Base-by-base conservation (phyloP, 2,329 filamentous ascomycete genomes). In the Coleophoma crateriformis region DNA sequence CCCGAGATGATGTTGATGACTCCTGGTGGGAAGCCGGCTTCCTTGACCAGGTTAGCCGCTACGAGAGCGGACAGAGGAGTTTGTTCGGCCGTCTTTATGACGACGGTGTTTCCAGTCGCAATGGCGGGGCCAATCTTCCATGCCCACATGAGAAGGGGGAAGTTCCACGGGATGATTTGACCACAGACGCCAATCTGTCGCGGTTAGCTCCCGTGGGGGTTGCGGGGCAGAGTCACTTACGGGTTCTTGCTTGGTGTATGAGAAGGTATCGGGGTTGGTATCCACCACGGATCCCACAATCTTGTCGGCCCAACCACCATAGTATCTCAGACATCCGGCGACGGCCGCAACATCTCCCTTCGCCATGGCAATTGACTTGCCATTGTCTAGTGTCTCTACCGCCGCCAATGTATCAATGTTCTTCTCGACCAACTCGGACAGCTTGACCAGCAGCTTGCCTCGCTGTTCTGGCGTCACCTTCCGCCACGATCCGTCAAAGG, bases 361-460 rank as follows among this genome's bases (percentile, higher is more conserved):
- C 54, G 88, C 85, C 79, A 89, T 82, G 64, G 65, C 76, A 67
- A 90, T 80, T 55, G 87, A 83, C 79, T 94, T 94, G 68, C 87
- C 91, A 65, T 95, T 90, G 76, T 95, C 90, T 49, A 95, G 78
- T 38, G 89, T 84, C 77, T 96, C 91, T 51, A 95, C 84, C 17
- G 89, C 79, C 48, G 88, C 87, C 56, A 96, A 78, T 43, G 84
- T 74, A 37, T 94, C 86, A 34, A 74, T 54, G 71, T 96, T 86
- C 76, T 88, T 79, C 76, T 95, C 88, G 57, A 85, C 77, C 42
- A 95, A 75, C 38, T 92, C 82, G 65, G 90, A 88, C 44, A 96
- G 84, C 70, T 88, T 92, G 58, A 76, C 70, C 55, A 96, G 73
- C 55, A 84, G 70, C 61, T 75, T 77, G 64, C 87, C 82, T 60